Conservation (phyloP, 2,329 filamentous ascomycete species). For the Metarhizium rileyi region DNA sequence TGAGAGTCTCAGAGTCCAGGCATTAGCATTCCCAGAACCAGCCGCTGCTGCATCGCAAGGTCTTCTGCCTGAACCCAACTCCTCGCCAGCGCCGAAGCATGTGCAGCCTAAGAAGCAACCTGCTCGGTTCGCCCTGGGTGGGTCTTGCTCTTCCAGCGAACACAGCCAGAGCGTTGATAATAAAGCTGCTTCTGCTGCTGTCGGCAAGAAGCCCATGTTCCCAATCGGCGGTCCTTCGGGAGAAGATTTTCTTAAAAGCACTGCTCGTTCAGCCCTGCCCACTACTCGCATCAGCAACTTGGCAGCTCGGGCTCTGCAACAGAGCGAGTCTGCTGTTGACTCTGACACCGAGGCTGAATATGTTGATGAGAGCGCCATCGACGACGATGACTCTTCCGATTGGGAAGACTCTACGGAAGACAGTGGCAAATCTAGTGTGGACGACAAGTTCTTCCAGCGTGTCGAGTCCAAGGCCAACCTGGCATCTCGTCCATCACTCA, state of each 20-base stretch:
- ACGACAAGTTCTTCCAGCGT: constrained; percentile 78
- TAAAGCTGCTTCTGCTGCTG: constrained; percentile 21
- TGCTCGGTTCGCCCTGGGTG: constrained; percentile 63
- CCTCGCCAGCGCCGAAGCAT: constrained; percentile 50
- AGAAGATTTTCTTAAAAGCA: constrained; percentile 60
- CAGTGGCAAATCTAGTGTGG: constrained; percentile 72
- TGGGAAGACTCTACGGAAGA: constrained; percentile 65
- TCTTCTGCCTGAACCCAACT: constrained; percentile 50
- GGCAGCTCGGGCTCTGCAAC: constrained; percentile 51
- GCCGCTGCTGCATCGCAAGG: constrained; percentile 37
- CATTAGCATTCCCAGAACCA: constrained; percentile 39
- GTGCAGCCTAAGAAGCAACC: constrained; percentile 55
- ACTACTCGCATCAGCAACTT: constrained; percentile 72
- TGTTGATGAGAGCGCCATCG: constrained; percentile 75
- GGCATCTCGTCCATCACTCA: constrained; percentile 74
- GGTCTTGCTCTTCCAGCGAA: constrained; percentile 66
- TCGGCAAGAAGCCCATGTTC: constrained; percentile 34
- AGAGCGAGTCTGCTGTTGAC: constrained; percentile 29
- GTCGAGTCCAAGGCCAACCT: constrained; percentile 83
- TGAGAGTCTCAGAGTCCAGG: constrained; percentile 58
- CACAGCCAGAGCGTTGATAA: constrained; percentile 39
- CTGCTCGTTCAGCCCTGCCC: constrained; percentile 33
- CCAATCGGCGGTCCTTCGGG: constrained; percentile 54
- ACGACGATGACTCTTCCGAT: constrained; percentile 54
- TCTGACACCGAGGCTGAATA: constrained; percentile 47